Evolutionary conservation across 2,329 filamentous ascomycete species (phyloP).

Genomic region (Pestalotiopsis sp.): DNA sequence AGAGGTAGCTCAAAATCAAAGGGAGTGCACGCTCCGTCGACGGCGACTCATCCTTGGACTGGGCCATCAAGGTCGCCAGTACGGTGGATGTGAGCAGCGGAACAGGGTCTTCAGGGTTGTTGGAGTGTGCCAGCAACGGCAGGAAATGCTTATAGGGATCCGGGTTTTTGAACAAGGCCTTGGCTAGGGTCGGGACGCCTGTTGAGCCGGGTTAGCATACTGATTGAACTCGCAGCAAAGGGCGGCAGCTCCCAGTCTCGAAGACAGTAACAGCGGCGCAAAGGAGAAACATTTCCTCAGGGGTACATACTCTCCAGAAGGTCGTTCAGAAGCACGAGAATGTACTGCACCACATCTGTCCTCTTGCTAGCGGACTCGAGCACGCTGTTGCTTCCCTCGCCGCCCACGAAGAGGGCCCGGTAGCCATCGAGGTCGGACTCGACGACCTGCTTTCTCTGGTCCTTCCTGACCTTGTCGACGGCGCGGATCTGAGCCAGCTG

Average conservation of each 20-base stretch:
- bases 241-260: too few relatives aligned
- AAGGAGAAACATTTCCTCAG: conserved; percentile 1
- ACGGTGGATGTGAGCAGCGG: conserved; percentile 89
- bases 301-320: conserved; percentile 74
- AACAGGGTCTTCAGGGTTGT: conserved; percentile 75
- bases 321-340: conserved; percentile 86
- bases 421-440: conserved; percentile 82
- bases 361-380: conserved; percentile 85
- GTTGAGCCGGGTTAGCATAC: conserved; percentile 20
- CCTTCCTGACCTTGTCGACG: conserved; percentile 93
- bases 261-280: not conserved
- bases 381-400: conserved; percentile 69
- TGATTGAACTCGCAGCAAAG: too few relatives aligned
- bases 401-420: conserved; percentile 77
- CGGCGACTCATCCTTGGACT: conserved; percentile 62
- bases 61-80: conserved; percentile 75
- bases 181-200: conserved; percentile 81
- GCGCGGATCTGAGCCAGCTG: conserved; percentile 96
- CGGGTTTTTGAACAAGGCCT: conserved; percentile 73
- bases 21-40: conserved; percentile 76
- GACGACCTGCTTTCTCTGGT: conserved; percentile 82
- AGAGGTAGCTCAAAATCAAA: conserved; percentile 83
- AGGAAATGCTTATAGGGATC: conserved; percentile 84
- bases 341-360: conserved; percentile 90
- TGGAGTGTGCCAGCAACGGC: conserved; percentile 79